Conservation (phyloP, 2,329 filamentous ascomycete genomes). For the Nannizzia gypsea region DNA sequence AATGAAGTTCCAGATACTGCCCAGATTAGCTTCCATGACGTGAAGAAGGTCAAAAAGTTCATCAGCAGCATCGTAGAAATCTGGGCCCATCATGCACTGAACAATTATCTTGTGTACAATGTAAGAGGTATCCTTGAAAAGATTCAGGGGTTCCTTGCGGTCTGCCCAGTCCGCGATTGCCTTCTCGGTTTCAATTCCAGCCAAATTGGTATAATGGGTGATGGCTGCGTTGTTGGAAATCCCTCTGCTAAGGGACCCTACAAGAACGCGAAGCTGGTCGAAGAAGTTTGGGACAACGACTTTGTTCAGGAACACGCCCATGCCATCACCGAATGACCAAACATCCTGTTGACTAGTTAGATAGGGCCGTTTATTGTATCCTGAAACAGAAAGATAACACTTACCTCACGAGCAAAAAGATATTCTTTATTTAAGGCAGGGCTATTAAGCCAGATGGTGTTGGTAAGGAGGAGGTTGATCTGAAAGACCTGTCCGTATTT, state of each 20-base stretch:
- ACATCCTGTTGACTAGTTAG: constrained; percentile 7
- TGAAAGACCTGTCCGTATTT: constrained; percentile 12
- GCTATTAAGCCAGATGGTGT: constrained; percentile 11
- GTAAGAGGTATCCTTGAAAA: constrained; percentile 14
- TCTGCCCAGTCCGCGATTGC: constrained; percentile 9
- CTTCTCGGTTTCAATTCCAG: constrained; percentile 8
- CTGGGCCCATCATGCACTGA: constrained; percentile 14
- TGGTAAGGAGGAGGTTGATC: constrained; percentile 10
- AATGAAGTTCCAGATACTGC: constrained; percentile 12
- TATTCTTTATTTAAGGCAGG: constrained; percentile 12
- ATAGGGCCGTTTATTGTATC: not conserved
- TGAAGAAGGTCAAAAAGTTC: constrained; percentile 14
- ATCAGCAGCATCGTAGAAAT: constrained; percentile 14
- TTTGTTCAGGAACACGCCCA: constrained; percentile 15
- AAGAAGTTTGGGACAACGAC: constrained; percentile 14
- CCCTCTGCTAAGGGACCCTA: constrained; percentile 12
- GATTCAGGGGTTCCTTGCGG: constrained; percentile 8
- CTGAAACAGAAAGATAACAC: not conserved
- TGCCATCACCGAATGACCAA: constrained; percentile 15
- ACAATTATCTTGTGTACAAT: constrained; percentile 15
- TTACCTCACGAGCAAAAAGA: constrained; percentile 12
- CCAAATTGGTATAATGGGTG: constrained; percentile 12
- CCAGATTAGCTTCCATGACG: constrained; percentile 13
- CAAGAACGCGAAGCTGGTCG: constrained; percentile 10
- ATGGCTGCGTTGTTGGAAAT: constrained; percentile 12